A percentile compares a stretch with the other conserved stretches of the same genome.
phyloP scores from a whole-genome alignment of 345 rosid species.

The Erodium maritimum region DNA sequence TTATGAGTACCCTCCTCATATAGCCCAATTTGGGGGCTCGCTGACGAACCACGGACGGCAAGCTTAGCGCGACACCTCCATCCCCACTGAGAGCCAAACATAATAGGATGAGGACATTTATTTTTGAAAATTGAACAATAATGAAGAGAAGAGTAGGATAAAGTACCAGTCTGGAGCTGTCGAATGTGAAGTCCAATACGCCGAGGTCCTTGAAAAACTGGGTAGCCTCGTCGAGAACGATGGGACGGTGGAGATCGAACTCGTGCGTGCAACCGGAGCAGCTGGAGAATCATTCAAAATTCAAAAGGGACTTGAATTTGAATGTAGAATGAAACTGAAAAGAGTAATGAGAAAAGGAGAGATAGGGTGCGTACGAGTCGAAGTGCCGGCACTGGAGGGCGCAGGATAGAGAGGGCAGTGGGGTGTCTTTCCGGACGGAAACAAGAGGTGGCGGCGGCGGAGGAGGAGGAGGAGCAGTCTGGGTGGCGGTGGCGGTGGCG shows the following conservation, averaged over 20 bases:
- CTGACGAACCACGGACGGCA: slow-evolving; percentile 71
- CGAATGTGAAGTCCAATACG: slow-evolving; percentile 70
- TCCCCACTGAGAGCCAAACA: slow-evolving; percentile 46
- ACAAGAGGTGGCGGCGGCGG: slow-evolving; percentile 12
- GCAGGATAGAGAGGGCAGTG: slow-evolving; percentile 32
- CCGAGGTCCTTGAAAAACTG: slow-evolving; percentile 55
- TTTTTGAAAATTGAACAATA: neutral
- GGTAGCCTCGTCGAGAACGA: slow-evolving; percentile 57
- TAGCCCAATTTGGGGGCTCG: slow-evolving; percentile 64
- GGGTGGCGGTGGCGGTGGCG: slow-evolving; percentile 20
- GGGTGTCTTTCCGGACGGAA: slow-evolving; percentile 6
- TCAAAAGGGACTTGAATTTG: neutral
- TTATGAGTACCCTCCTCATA: slow-evolving; percentile 83
- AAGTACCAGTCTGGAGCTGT: slow-evolving; percentile 68
- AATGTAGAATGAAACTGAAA: too few relatives aligned
- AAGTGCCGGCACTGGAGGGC: slow-evolving; percentile 80
- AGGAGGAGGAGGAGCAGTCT: slow-evolving; percentile 10
- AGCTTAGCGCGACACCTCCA: slow-evolving; percentile 93
- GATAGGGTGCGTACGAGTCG: slow-evolving; percentile 39
- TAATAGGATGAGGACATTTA: slow-evolving; percentile 8
- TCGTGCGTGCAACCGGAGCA: slow-evolving; percentile 95
- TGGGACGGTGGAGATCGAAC: slow-evolving; percentile 69
- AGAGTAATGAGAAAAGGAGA: neutral
- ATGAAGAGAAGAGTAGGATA: neutral
- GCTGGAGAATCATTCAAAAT: slow-evolving; percentile 25